Percentiles rank a stretch among this genome's conserved stretches.
phyloP scores from a whole-genome alignment of 495 filamentous ascomycete genomes.

The Podospora bellae-mahoneyi region DNA sequence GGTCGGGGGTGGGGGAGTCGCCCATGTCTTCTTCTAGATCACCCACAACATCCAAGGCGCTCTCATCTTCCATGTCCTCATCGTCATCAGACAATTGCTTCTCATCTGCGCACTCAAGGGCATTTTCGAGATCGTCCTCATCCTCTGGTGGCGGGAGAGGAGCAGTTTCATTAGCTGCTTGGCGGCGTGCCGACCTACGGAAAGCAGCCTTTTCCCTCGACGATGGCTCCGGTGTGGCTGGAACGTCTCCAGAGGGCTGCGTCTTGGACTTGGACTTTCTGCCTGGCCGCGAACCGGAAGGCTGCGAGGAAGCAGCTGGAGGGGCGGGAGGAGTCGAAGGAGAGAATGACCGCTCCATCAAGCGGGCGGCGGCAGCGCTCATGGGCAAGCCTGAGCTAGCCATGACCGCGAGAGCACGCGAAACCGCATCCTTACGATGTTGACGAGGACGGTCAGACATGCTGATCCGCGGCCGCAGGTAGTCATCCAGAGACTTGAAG shows the following conservation, averaged over 20 bases:
- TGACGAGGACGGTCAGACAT: conserved; percentile 72
- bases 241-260: conserved; percentile 33
- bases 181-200: conserved; percentile 55
- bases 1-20: conserved; percentile 65
- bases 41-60: conserved; percentile 79
- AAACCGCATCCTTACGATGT: conserved; percentile 61
- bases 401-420: conserved; percentile 69
- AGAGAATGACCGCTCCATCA: conserved; percentile 41
- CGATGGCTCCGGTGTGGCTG: conserved; percentile 39
- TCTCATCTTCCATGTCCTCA: conserved; percentile 64
- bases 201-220: conserved; percentile 49
- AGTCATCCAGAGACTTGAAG: conserved; percentile 96
- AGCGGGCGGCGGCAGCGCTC: conserved; percentile 41
- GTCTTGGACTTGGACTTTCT: conserved; percentile 49
- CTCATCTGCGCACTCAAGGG: conserved; percentile 93
- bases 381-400: conserved; percentile 63
- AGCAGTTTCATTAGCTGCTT: conserved; percentile 44
- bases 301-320: conserved; percentile 33
- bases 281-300: conserved; percentile 40
- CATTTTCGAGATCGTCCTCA: conserved; percentile 56
- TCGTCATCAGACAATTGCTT: conserved; percentile 79
- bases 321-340: conserved; percentile 26
- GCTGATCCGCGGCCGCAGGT: conserved; percentile 84
- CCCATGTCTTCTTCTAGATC: conserved; percentile 89
- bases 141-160: conserved; percentile 53